Base-by-base conservation (phyloP, 805 yeast genomes). In the Myxozyma neotropica region DNA sequence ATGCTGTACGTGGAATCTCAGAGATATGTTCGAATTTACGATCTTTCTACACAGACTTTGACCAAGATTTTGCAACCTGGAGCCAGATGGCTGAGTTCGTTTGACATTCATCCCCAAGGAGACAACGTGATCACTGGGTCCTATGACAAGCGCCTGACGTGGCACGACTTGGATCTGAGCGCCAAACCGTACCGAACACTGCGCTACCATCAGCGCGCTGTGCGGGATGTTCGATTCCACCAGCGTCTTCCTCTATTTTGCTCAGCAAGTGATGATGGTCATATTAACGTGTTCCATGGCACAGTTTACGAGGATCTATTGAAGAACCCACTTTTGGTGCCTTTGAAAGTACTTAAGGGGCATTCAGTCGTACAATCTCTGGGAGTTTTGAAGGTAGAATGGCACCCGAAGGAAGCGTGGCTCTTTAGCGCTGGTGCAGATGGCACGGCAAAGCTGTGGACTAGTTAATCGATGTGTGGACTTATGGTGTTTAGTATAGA, bases 331-430 rank as follows among this genome's bases (percentile, higher is more conserved):
- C 78, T 94, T 73, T 82, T 94, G 69, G 99, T 94, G 46, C 99
- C 99, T 56, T 81, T 94, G 75, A 94, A 94, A 83, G 91, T 92
- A 72, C 80, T 94, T 71, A 84, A 87, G 45, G 99, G 98, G 10
- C 99, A 94, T 75, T 85, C 87, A 72, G 81, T 90, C 48, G 77
- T 84, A 21, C 83, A 83, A 68, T 86, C 88, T 70, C 77, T 94
- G 58, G 99, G 99, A 71, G 96, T 94, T 15, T 79, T 94, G 71
- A 87, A 85, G 71, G 82, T 88, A 50, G 83, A 83, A 51, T 94
- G 99, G 99, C 99, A 94, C 80, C 98, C 98, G 66, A 85, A 86
- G 69, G 98, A 94, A 76, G 97, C 99, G 0, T 94, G 99, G 99
- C 80, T 94, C 71, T 91, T 94, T 74, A 86, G 94, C 72, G 89